Conservation (phyloP, 441 rosid species). For the Arabidopsis hybrid region DNA sequence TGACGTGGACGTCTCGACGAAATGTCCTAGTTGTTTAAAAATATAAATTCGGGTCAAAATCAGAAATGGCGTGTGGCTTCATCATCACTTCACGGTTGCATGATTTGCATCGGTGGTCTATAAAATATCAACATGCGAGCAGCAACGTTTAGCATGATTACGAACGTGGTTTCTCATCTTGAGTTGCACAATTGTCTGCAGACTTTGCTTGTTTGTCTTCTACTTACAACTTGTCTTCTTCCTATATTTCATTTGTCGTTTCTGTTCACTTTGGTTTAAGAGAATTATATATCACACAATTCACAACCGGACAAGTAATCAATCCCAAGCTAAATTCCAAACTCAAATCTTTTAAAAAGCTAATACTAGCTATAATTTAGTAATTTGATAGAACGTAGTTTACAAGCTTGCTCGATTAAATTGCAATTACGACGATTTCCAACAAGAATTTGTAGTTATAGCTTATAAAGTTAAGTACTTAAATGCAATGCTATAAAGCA, state of each 20-base stretch:
- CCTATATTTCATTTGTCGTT: slow-evolving; percentile 22
- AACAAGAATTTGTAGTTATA: neutral
- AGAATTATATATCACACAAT: neutral
- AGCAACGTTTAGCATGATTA: neutral
- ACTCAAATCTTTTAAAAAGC: too few relatives aligned
- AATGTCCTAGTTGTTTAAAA: neutral
- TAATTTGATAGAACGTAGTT: too few relatives aligned
- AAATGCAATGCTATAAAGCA: neutral
- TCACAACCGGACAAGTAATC: neutral
- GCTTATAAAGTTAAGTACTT: neutral
- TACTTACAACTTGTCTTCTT: slow-evolving; percentile 27
- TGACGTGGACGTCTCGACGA: slow-evolving; percentile 37
- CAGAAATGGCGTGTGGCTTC: slow-evolving; percentile 1
- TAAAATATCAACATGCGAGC: slow-evolving; percentile 22
- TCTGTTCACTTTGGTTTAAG: neutral
- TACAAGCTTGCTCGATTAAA: neutral
- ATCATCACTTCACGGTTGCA: slow-evolving; percentile 27
- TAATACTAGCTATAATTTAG: too few relatives aligned
- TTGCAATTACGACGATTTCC: neutral
- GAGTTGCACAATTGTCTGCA: slow-evolving; percentile 44
- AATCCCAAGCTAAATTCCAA: neutral
- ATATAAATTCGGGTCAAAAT: slow-evolving; percentile 18
- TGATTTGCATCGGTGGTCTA: slow-evolving; percentile 14
- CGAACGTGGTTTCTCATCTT: slow-evolving; percentile 40
- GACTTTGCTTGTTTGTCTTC: slow-evolving; percentile 33